Evolutionary conservation across 1,284 basidiomycete genomes (phyloP), one percentile per base, ranked within the genome.

Genomic region (Ganoderma leucocontextum): DNA sequence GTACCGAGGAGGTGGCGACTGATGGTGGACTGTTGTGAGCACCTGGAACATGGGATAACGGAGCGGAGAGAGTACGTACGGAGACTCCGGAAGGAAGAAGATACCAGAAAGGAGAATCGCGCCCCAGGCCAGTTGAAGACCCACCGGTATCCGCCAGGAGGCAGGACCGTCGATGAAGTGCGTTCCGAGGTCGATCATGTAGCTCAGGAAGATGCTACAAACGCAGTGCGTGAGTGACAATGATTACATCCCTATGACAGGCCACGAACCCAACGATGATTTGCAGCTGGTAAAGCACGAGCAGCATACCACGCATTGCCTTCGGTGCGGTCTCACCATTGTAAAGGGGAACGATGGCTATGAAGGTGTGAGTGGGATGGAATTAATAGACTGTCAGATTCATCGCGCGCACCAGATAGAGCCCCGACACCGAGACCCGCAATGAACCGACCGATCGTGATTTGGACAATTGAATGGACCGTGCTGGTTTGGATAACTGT

Each of bases 291-390:
- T 94, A 94, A 19, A 94, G 78, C 1, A 93, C 91, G 22, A 94
- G 81, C 33, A 94, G 82, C 12, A 89, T 87, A 12, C 93, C 93
- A 76, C 92, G 87, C 69, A 94, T 83, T 6, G 88, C 86, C 77
- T 93, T 93, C 0, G 93, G 93, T 0, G 92, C 87, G 0, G 92
- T 91, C 78, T 95, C 93, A 49, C 92, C 92, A 72, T 92, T 94
- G 78, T 93, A 94, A 6, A 94, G 85, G 53, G 93, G 92, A 0
- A 94, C 92, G 68, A 94, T 90, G 60, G 91, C 92, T 89, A 59
- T 29, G 33, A n/a, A 38, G 0, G 10, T 17, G 47, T 62, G 35
- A 62, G 47, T 15, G n/a, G 10, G 10, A 33, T 17, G n/a, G 6
- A 3, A 13, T 6, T 19, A 6, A 2, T 25, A 6, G 3, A 12